These are phyloP conservation scores for Saccharomyces hybrid DNA, from an alignment of 1,139 yeast genomes.

Conservation along the genomic window DNA sequence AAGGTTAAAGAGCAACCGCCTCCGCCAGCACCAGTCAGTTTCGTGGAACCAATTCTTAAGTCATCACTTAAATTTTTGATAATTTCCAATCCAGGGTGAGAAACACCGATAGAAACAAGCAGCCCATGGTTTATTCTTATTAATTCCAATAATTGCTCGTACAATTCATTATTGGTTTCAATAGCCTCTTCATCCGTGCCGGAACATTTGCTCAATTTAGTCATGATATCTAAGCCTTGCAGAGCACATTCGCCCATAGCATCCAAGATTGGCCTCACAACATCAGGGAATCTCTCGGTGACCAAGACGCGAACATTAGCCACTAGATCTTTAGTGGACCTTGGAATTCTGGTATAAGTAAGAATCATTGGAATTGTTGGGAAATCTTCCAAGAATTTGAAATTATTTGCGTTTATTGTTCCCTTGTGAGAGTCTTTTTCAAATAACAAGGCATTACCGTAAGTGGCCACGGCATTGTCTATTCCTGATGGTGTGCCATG, in stretches of 20 bases:
- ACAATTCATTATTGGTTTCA: conserved; percentile 36
- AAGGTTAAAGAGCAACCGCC: conserved; percentile 97
- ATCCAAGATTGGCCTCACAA: conserved; percentile 49
- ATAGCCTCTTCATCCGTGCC: neutral
- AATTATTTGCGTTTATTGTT: conserved; percentile 10
- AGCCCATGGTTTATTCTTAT: conserved; percentile 86
- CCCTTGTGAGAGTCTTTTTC: conserved; percentile 42
- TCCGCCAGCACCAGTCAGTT: conserved; percentile 97
- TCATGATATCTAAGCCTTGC: conserved; percentile 41
- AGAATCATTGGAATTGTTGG: conserved; percentile 64
- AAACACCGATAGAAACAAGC: conserved; percentile 78
- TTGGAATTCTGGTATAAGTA: conserved; percentile 79
- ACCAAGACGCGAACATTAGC: conserved; percentile 56
- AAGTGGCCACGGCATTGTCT: conserved; percentile 92
- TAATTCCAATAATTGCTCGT: conserved; percentile 46
- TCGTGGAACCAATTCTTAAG: conserved; percentile 71
- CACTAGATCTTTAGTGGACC: conserved; percentile 81
- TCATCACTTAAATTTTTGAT: conserved; percentile 59
- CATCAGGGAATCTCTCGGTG: conserved; percentile 44
- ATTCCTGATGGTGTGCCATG: conserved; percentile 98
- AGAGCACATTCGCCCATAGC: conserved; percentile 62
- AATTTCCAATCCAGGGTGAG: conserved; percentile 80
- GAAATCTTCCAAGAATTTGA: conserved; percentile 36
- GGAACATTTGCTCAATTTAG: neutral
- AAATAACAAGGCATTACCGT: conserved; percentile 92